phyloP scores from a whole-genome alignment of 2,329 filamentous ascomycete species.

The Stagonosporopsis tanaceti region DNA sequence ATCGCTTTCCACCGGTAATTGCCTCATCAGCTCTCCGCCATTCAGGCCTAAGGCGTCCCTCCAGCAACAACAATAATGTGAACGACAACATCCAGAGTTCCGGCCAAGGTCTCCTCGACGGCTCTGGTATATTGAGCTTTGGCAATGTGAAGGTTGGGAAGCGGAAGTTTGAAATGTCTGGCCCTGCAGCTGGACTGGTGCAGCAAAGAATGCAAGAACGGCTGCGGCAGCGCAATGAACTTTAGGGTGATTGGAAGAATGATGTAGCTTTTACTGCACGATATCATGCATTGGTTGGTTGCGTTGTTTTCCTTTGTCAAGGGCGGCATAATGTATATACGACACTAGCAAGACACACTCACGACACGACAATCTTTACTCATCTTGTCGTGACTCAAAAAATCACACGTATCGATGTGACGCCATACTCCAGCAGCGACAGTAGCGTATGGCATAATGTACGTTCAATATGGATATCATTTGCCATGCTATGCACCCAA shows the following conservation, averaged over 20 bases:
- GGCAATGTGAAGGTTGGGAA: slow-evolving; percentile 38
- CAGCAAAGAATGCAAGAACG: slow-evolving; percentile 41
- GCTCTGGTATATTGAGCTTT: slow-evolving; percentile 14
- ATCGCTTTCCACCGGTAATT: slow-evolving; percentile 66
- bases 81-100: not conserved
- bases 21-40: slow-evolving; percentile 14
- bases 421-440: not conserved
- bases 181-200: slow-evolving; percentile 46
- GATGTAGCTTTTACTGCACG: slow-evolving; percentile 19
- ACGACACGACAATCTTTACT: not conserved
- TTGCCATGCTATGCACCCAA: slow-evolving; percentile 11
- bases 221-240: slow-evolving; percentile 38
- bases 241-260: slow-evolving; percentile 29
- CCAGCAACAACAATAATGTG: slow-evolving; percentile 7
- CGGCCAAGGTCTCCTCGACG: not conserved
- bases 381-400: not conserved
- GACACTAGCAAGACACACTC: slow-evolving; percentile 21
- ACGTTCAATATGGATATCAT: slow-evolving; percentile 14
- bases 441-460: not conserved
- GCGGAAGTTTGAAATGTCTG: slow-evolving; percentile 44
- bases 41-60: slow-evolving; percentile 14
- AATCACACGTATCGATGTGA: not conserved
- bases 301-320: slow-evolving; percentile 6
- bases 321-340: slow-evolving; percentile 32
- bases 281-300: slow-evolving; percentile 27